Conservation (phyloP, 2,329 filamentous ascomycete genomes). For the Escovopsis sp. region DNA sequence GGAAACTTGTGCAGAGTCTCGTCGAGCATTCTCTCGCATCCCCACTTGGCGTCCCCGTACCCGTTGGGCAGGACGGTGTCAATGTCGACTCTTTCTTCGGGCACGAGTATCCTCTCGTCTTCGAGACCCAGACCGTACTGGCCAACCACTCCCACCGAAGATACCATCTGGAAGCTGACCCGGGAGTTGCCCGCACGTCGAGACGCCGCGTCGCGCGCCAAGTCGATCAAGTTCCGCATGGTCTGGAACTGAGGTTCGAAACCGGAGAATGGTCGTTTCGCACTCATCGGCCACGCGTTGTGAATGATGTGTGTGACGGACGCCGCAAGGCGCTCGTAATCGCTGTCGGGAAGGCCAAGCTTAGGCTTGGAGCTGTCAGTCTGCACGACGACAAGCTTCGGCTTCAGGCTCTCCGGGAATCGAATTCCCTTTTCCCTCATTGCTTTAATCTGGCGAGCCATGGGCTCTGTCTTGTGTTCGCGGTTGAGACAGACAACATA, state of each 20-base stretch:
- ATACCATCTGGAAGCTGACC: conserved; percentile 26
- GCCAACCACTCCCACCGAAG: conserved; percentile 25
- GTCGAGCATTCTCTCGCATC: conserved; percentile 35
- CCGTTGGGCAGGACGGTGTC: conserved; percentile 27
- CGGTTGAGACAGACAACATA: conserved; percentile 32
- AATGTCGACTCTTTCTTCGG: conserved; percentile 26
- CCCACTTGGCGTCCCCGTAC: conserved; percentile 37
- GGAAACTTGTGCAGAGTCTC: conserved; percentile 30
- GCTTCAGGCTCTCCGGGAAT: neutral
- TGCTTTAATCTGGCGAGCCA: conserved; percentile 1
- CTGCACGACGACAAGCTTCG: conserved; percentile 3
- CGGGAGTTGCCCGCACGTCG: conserved; percentile 4
- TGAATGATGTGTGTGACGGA: conserved; percentile 35
- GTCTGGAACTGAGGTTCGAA: conserved; percentile 29
- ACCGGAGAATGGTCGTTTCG: conserved; percentile 14
- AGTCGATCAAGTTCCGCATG: conserved; percentile 31
- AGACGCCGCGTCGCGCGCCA: conserved; percentile 22
- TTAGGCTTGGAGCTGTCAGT: conserved; percentile 23
- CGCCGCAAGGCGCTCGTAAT: conserved; percentile 23
- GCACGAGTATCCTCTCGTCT: conserved; percentile 15
- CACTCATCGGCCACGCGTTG: conserved; percentile 36
- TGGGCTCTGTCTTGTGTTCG: neutral
- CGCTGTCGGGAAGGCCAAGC: conserved; percentile 24
- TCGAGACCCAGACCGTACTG: conserved; percentile 12
- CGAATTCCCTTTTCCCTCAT: conserved; percentile 2